Conservation (phyloP, 768 basidiomycete species). For the Sarcodon aspratus region DNA sequence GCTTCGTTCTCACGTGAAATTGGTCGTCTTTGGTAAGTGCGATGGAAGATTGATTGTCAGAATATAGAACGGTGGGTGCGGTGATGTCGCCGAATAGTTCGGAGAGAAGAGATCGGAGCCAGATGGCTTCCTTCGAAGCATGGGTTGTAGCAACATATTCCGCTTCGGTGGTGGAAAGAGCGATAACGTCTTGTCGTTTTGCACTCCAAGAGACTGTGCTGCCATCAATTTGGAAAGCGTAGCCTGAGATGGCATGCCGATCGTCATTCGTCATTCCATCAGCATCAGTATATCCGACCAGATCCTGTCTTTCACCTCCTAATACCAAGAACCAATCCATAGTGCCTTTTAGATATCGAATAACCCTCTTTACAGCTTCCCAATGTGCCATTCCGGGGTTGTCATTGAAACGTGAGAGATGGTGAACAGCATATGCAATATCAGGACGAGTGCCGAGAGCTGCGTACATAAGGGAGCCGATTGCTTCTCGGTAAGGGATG, state of each 20-base stretch:
- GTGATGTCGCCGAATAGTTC: no score
- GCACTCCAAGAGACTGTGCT: slow-evolving; percentile 23
- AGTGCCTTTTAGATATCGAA: slow-evolving; percentile 18
- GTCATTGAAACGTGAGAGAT: slow-evolving; percentile 13
- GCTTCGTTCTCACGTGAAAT: slow-evolving; percentile 21
- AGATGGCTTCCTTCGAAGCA: slow-evolving; percentile 16
- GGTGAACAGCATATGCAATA: slow-evolving; percentile 16
- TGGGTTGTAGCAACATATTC: slow-evolving; percentile 25
- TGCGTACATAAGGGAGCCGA: slow-evolving; percentile 20
- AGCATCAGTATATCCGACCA: slow-evolving; percentile 12
- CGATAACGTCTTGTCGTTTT: slow-evolving; percentile 22
- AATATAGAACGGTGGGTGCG: slow-evolving; percentile 2
- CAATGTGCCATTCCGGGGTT: slow-evolving; percentile 12
- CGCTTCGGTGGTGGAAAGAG: slow-evolving; percentile 23
- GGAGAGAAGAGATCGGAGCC: no score
- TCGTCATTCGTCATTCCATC: slow-evolving; percentile 10
- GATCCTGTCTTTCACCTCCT: no score
- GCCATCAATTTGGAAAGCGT: slow-evolving; percentile 20
- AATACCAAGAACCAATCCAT: slow-evolving; percentile 4
- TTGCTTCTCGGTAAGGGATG: neutral
- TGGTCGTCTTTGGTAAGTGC: slow-evolving; percentile 12
- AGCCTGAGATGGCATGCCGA: slow-evolving; percentile 24
- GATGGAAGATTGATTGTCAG: slow-evolving; percentile 13
- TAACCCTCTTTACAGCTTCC: slow-evolving; percentile 13
- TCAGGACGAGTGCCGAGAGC: slow-evolving; percentile 22